Evolutionary conservation across 139 green algal species (phyloP).

Genomic region (Closterium sp.): DNA sequence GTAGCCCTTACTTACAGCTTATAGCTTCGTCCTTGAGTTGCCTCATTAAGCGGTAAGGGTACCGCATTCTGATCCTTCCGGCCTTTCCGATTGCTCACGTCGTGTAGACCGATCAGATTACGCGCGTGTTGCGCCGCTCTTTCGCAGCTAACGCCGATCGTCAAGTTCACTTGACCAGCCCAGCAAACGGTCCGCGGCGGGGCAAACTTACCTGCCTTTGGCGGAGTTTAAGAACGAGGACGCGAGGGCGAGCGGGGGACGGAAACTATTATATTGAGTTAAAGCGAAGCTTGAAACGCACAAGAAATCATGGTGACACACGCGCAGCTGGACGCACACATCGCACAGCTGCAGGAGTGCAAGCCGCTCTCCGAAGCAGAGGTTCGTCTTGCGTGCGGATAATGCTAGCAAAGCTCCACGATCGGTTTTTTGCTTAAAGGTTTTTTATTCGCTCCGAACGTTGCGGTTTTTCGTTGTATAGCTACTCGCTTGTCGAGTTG

Average conservation of each 20-base stretch:
- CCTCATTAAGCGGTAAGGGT: background rate
- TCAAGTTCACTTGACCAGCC: background rate
- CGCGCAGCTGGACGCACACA: conserved; percentile 52
- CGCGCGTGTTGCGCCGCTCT: no score
- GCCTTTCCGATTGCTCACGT: no score
- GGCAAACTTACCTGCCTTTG: background rate
- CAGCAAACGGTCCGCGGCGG: no score
- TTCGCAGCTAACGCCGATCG: background rate
- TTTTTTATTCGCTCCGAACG: no score
- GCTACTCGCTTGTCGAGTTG: no score
- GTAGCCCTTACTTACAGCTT: background rate
- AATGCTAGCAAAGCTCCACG: background rate
- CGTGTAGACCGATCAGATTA: no score
- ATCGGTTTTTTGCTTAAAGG: no score
- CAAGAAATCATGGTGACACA: background rate
- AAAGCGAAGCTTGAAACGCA: background rate
- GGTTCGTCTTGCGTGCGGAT: background rate
- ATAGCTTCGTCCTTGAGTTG: background rate
- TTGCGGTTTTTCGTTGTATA: no score
- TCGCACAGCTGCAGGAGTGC: conserved; percentile 88
- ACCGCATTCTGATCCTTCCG: background rate
- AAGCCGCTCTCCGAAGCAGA: conserved; percentile 80
- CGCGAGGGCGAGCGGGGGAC: background rate
- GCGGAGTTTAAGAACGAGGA: background rate
- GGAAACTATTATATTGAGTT: background rate